These are phyloP conservation scores for Thecamonas trahens DNA, from an alignment of 78 protist genomes.

Conservation along the genomic window DNA sequence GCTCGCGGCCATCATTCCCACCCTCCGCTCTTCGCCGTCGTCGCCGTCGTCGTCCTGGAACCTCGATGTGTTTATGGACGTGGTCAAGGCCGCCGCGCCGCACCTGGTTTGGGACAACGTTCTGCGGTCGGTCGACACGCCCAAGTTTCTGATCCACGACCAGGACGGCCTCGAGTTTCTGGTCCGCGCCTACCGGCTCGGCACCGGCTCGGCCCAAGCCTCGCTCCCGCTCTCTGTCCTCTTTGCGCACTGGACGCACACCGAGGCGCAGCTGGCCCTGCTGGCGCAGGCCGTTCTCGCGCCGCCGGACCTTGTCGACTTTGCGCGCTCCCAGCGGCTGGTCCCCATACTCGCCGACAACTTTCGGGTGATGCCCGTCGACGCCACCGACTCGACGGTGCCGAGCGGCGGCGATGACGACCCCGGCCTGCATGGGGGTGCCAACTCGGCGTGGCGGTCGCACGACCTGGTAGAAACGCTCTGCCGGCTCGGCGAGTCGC, in stretches of 20 bases:
- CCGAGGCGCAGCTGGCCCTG: background rate
- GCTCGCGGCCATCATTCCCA: background rate
- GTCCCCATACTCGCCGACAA: background rate
- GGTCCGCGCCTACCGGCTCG: background rate
- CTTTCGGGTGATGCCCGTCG: background rate
- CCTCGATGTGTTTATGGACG: slow-evolving; percentile 13
- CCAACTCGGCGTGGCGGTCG: no score
- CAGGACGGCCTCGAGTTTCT: slow-evolving; percentile 20
- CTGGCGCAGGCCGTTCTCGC: background rate
- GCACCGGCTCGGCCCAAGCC: background rate
- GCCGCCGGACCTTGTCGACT: slow-evolving; percentile 1
- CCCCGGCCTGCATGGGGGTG: no score
- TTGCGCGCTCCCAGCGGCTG: background rate
- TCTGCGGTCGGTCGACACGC: slow-evolving; percentile 22
- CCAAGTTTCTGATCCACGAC: slow-evolving; percentile 3
- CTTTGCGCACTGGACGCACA: background rate
- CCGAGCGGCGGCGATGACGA: background rate
- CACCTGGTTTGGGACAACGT: slow-evolving; percentile 22
- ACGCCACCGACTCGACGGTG: background rate
- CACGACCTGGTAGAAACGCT: slow-evolving; percentile 21
- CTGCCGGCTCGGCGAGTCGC: background rate
- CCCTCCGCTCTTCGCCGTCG: background rate
- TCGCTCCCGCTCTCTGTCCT: background rate
- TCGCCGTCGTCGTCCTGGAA: slow-evolving; percentile 11
- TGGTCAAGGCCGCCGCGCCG: background rate